phyloP scores from a whole-genome alignment of 2,329 filamentous ascomycete species.

The Claviceps sp. region DNA sequence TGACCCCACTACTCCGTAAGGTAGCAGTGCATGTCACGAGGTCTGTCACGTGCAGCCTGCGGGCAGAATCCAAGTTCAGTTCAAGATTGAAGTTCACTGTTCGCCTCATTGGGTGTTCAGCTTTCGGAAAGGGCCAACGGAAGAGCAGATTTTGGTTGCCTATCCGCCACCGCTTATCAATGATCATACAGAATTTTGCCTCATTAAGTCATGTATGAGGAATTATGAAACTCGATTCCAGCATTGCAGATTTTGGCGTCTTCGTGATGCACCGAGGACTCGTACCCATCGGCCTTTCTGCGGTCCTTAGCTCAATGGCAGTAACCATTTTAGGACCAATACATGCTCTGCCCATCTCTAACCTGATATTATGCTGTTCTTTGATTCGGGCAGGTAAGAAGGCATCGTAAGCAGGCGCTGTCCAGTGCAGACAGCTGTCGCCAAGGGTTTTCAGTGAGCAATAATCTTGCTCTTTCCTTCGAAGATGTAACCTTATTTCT shows the following conservation, averaged over 20 bases:
- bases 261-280: not conserved
- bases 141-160: not conserved
- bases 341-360: not conserved
- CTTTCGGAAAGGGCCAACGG: not conserved
- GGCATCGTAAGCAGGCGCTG: not conserved
- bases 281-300: not conserved
- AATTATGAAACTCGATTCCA: not conserved
- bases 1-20: not conserved
- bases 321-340: not conserved
- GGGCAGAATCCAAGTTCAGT: no score
- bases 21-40: not conserved
- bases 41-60: not conserved
- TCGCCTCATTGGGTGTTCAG: not conserved
- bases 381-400: not conserved
- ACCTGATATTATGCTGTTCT: not conserved
- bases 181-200: not conserved
- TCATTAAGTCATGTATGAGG: not conserved
- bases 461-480: constrained; percentile 2
- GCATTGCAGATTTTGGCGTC: not conserved
- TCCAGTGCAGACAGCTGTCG: constrained; percentile 2
- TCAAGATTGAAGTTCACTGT: not conserved
- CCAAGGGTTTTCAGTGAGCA: not conserved
- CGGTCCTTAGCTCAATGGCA: not conserved
- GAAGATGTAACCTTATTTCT: not conserved
- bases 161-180: not conserved